Evolutionary conservation across 306 rosid genomes (phyloP).

Genomic region (Coriaria nepalensis): DNA sequence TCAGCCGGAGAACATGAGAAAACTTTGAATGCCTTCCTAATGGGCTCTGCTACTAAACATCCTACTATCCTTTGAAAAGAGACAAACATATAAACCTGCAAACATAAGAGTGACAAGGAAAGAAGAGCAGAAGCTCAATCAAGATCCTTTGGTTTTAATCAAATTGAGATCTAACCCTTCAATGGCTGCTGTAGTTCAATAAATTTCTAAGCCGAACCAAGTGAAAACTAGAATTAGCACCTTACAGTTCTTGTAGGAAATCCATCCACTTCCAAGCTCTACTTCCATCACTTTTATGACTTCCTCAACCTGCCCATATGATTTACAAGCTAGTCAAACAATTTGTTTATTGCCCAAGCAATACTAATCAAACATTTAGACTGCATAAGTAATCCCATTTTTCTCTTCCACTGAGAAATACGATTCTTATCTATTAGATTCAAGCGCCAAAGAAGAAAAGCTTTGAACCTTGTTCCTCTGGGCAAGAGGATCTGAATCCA

Average conservation of each 20-base stretch:
- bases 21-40: slow-evolving; percentile 52
- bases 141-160: not conserved
- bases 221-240: slow-evolving; percentile 18
- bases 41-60: slow-evolving; percentile 59
- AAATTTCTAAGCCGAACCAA: slow-evolving; percentile 3
- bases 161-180: too few relatives aligned
- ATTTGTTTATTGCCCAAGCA: not conserved
- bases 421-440: too few relatives aligned
- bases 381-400: not conserved
- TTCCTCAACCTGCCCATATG: slow-evolving; percentile 40
- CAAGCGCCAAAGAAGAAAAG: not conserved
- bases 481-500: slow-evolving; percentile 37
- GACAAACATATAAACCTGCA: slow-evolving; percentile 61
- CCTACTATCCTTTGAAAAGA: slow-evolving; percentile 43
- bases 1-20: slow-evolving; percentile 25
- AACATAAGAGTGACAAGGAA: not conserved
- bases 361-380: not conserved
- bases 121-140: not conserved
- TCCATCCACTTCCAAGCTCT: slow-evolving; percentile 70
- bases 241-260: slow-evolving; percentile 47
- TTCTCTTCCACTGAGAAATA: too few relatives aligned
- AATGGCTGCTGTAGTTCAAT: too few relatives aligned
- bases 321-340: not conserved
- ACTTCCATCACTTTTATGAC: slow-evolving; percentile 65
- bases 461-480: slow-evolving; percentile 46